Base-by-base conservation (phyloP, 495 filamentous ascomycete species). In the Hapsidospora chrysogenum region DNA sequence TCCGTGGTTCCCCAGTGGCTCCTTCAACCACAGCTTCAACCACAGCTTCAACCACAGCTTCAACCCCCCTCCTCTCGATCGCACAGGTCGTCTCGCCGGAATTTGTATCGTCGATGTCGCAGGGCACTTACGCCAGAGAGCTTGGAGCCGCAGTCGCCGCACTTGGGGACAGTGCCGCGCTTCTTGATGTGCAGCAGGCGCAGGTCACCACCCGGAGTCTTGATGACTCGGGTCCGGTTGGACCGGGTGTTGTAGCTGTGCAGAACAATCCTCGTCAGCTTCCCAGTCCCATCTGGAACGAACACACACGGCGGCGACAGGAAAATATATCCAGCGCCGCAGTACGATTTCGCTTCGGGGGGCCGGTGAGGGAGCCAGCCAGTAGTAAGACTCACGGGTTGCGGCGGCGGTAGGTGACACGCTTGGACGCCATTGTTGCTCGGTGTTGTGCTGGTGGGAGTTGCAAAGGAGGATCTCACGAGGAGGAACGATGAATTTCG, bases 141-240 rank as follows among this genome's bases (percentile, higher is more conserved):
- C 69, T 94, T 93, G 66, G 77, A 76, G 52, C 86, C 86, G 57
- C 89, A 95, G 72, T 95, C 89, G 74, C 89, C 89, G 60, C 89
- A 99, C 70, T 96, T 96, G 50, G 89, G 87, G 47, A 83, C 76
- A 50, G 80, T 86, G 46, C 84, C 86, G 63, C 76, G 78, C 79
- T 96, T 96, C 79, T 95, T 95, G 70, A 92, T 84, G 76, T 96
- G 85, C 47, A 95, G 82, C 54, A 92, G 78, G 54, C 85, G 80
- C 44, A 92, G 77, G 58, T 84, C 69, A 56, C 89, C 89, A 58
- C 89, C 89, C 39, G 89, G 89, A 41, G 89, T 97, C 72, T 85
- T 89, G 66, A 94, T 60, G 60, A 95, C 71, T 58, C 89, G 81
- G 58, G 87, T 85, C 66, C 82, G 85, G 80, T 97, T 95, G 55